Conservation (phyloP, 176 grass and related monocot genomes). For the Cenchrus purpureus region DNA sequence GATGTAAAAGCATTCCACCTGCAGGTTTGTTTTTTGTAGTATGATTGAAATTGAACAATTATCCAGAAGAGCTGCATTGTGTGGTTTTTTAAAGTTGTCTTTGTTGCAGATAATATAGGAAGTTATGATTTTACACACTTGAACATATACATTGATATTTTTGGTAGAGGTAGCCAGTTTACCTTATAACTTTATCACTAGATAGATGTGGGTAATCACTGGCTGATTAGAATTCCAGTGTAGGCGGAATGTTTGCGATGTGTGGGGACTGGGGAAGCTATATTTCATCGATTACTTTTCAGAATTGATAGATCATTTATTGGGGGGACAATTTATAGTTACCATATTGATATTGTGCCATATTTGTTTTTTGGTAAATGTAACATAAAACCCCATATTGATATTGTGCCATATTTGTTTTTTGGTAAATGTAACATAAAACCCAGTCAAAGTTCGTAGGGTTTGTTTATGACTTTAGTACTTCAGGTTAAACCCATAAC, state of each 20-base stretch:
- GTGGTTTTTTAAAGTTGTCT: not conserved
- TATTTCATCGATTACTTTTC: not conserved
- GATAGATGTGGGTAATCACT: not conserved
- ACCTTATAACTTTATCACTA: not conserved
- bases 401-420: conserved; percentile 17
- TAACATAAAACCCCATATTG: conserved; percentile 1
- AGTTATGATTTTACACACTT: not conserved
- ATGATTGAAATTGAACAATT: not conserved
- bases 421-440: conserved; percentile 10
- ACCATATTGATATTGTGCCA: not conserved
- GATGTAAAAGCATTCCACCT: conserved; percentile 92
- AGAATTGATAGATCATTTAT: conserved; percentile 12
- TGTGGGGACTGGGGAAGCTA: not conserved
- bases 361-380: conserved; percentile 10
- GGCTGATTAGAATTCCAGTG: conserved; percentile 16
- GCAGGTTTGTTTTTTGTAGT: conserved; percentile 68
- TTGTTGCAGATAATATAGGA: not conserved
- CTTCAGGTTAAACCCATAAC: conserved; percentile 18
- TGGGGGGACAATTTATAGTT: not conserved
- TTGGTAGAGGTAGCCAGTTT: not conserved
- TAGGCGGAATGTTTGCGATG: not conserved
- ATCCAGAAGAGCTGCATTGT: conserved; percentile 23
- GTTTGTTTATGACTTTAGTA: conserved; percentile 14
- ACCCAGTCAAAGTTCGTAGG: not conserved
- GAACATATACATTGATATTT: not conserved